Base-by-base conservation (phyloP, 2,329 filamentous ascomycete species). In the Thelonectria olida region DNA sequence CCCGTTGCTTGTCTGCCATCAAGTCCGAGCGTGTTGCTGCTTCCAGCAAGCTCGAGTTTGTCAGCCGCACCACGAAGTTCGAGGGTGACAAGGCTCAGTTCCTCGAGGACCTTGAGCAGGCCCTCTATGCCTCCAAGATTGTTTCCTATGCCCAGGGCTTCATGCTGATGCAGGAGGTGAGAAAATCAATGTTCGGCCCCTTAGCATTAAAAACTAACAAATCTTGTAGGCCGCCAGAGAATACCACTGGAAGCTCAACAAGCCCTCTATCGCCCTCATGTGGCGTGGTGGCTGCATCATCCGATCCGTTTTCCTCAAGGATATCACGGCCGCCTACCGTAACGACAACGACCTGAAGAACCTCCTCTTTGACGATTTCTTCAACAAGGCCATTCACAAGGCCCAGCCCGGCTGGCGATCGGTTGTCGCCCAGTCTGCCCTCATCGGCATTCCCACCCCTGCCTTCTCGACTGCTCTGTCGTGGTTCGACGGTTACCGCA, bases 261-360 rank as follows among this genome's bases (percentile, higher is more conserved):
- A 98, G 91, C 96, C 96, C 69, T 97, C 96, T 74, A 99, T 99
- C 76, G 96, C 96, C 73, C 91, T 99, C 78, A 99, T 99, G 96
- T 99, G 96, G 96, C 93, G 96, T 80, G 96, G 96, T 84, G 96
- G 96, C 73, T 99, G 96, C 88, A 99, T 99, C 75, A 99, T 99
- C 84, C 95, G 96, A 81, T 98, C 96, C 70, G 96, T 99, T 78
- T 99, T 99, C 93, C 85, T 99, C 71, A 98, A 98, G 90, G 95
- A 99, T 81, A 99, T 99, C 84, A 99, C 96, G 73, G 90, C 90
- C 70, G 96, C 96, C 54, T 99, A 97, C 89, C 95, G 95, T 83
- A 89, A 88, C 72, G 90, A 97, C 86, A 92, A 93, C 69, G 91
- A 97, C 69, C 91, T 99, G 69, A 91, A 97, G 90, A 99, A 99